phyloP scores from a whole-genome alignment of 345 rosid genomes.

The Ceriops tagal region DNA sequence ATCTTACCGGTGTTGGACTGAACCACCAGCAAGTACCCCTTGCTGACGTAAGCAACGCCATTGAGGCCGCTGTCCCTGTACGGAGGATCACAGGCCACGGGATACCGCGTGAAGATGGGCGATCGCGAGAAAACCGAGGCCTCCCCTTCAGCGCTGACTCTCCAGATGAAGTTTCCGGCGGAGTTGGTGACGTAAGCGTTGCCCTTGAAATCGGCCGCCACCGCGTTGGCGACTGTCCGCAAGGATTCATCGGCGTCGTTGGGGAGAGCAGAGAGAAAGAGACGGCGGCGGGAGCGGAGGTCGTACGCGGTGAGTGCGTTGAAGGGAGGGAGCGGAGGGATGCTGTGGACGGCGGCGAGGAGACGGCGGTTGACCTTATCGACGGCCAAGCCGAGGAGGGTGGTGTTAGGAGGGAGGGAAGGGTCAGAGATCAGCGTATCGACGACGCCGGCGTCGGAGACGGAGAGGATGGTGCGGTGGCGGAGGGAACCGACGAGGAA shows the following conservation, averaged over 20 bases:
- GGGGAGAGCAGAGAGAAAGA: constrained; percentile 37
- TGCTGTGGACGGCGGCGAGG: constrained; percentile 52
- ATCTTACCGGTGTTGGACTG: constrained; percentile 84
- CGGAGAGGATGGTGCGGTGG: constrained; percentile 53
- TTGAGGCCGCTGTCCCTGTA: constrained; percentile 56
- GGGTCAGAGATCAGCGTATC: constrained; percentile 55
- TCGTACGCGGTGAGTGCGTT: constrained; percentile 85
- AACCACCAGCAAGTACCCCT: constrained; percentile 70
- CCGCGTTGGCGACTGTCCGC: constrained; percentile 58
- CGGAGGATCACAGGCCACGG: constrained; percentile 34
- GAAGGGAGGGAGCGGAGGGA: constrained; percentile 58
- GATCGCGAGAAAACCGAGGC: constrained; percentile 70
- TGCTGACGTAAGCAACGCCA: constrained; percentile 73
- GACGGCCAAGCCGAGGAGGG: constrained; percentile 55
- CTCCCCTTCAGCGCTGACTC: constrained; percentile 53
- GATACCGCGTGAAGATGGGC: constrained; percentile 41
- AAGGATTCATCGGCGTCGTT: constrained; percentile 8
- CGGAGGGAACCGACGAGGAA: constrained; percentile 75
- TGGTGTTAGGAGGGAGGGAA: constrained; percentile 55
- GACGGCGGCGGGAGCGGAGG: constrained; percentile 46
- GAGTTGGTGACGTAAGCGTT: constrained; percentile 88
- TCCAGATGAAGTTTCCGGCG: constrained; percentile 80
- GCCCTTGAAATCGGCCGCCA: constrained; percentile 63
- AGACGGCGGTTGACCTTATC: constrained; percentile 56
- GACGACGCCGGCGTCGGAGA: constrained; percentile 76